A percentile compares a stretch with the other conserved stretches of the same genome.
Conservation (phyloP, 1,139 yeast species). For the Scheffersomyces parashehatae region DNA sequence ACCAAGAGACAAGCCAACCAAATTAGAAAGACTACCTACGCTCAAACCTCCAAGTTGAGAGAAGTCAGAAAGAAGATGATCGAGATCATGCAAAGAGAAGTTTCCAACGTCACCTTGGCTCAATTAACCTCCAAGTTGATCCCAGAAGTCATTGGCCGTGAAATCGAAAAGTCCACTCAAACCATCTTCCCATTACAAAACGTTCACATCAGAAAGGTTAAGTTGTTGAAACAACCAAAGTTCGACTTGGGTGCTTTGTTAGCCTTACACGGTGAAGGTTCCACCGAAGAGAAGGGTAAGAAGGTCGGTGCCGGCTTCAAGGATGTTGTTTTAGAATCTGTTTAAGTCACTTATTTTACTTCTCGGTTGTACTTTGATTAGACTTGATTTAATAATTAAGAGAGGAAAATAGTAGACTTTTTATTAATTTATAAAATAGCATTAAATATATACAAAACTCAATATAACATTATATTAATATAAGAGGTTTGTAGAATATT, state of each 20-base stretch:
- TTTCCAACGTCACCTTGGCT: constrained; percentile 78
- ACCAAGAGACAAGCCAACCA: constrained; percentile 90
- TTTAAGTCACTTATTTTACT: constrained; percentile 21
- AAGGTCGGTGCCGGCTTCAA: constrained; percentile 82
- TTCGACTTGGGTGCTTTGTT: constrained; percentile 86
- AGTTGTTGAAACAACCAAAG: constrained; percentile 88
- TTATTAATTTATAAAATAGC: constrained; percentile 1
- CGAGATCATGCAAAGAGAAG: constrained; percentile 85
- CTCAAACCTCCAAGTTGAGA: constrained; percentile 88
- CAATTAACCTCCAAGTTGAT: constrained; percentile 86
- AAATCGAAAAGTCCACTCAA: constrained; percentile 83
- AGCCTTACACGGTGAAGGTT: constrained; percentile 89
- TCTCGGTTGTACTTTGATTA: constrained; percentile 1
- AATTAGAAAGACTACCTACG: constrained; percentile 88
- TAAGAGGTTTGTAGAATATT: constrained; percentile 29
- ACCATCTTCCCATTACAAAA: constrained; percentile 87
- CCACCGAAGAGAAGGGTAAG: constrained; percentile 83
- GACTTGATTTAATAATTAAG: background rate
- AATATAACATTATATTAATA: no score
- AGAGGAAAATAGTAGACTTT: constrained; percentile 1
- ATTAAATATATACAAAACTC: background rate
- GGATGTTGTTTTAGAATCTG: constrained; percentile 78
- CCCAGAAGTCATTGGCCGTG: constrained; percentile 90
- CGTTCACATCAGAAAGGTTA: constrained; percentile 90
- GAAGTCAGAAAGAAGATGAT: constrained; percentile 80